Percentiles rank a stretch among this genome's conserved stretches.
Evolutionary conservation across 2,329 filamentous ascomycete species (phyloP).

Genomic region (Aspergillus uvarum): DNA sequence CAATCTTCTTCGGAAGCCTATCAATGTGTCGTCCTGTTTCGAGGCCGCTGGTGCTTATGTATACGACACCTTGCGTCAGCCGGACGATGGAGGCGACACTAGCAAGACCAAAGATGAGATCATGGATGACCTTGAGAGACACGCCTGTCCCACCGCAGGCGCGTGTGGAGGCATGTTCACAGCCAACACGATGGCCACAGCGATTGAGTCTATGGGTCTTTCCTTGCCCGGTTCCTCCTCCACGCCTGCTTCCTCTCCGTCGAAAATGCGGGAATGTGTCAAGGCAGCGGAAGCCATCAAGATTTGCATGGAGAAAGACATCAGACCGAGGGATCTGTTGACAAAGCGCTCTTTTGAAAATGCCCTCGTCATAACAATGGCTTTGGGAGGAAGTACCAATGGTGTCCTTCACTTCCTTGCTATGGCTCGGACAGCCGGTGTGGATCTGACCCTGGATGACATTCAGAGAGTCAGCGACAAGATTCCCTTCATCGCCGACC

Average conservation of each 20-base stretch:
- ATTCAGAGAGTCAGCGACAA: slow-evolving; percentile 77
- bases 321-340: slow-evolving; percentile 75
- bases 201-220: slow-evolving; percentile 85
- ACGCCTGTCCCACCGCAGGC: slow-evolving; percentile 75
- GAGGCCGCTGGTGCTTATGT: slow-evolving; percentile 81
- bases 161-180: slow-evolving; percentile 94
- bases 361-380: slow-evolving; percentile 85
- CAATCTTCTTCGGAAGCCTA: slow-evolving; percentile 68
- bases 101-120: slow-evolving; percentile 73
- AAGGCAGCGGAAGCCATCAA: slow-evolving; percentile 77
- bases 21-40: slow-evolving; percentile 88
- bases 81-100: slow-evolving; percentile 62
- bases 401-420: slow-evolving; percentile 85
- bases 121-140: slow-evolving; percentile 75
- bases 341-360: slow-evolving; percentile 83
- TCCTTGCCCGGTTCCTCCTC: slow-evolving; percentile 80
- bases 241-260: slow-evolving; percentile 74
- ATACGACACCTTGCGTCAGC: slow-evolving; percentile 71
- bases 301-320: slow-evolving; percentile 76
- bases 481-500: slow-evolving; percentile 81
- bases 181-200: slow-evolving; percentile 89
- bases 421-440: slow-evolving; percentile 82
- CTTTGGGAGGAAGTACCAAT: slow-evolving; percentile 86
- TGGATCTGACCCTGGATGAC: slow-evolving; percentile 76
- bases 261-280: slow-evolving; percentile 84